Evolutionary conservation across 1,284 basidiomycete genomes (phyloP).

Genomic region (Cystobasidiaceae sp.): DNA sequence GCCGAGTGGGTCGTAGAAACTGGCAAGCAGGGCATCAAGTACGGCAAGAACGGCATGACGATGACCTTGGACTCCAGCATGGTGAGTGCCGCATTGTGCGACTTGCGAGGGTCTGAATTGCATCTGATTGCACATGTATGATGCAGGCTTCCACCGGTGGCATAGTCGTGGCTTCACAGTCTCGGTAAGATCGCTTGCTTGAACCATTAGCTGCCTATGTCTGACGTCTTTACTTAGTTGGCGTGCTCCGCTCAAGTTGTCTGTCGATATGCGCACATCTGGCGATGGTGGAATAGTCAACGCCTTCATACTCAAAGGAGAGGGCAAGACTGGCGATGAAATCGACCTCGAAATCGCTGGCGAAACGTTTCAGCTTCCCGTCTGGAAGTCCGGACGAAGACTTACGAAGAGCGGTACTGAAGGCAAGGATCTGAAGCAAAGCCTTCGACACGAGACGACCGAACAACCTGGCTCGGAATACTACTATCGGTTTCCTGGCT

Average conservation of each 20-base stretch:
- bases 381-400: constrained; percentile 5
- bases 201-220: no score
- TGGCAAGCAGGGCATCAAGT: not conserved
- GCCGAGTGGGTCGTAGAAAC: not conserved
- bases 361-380: constrained; percentile 6
- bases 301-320: constrained; percentile 22
- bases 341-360: constrained; percentile 16
- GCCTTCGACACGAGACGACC: constrained; percentile 1
- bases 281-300: constrained; percentile 14
- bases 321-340: constrained; percentile 16
- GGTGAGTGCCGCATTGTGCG: no score
- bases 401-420: constrained; percentile 6
- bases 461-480: constrained; percentile 5
- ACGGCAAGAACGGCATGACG: constrained; percentile 10
- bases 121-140: not conserved
- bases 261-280: constrained; percentile 9
- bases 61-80: not conserved
- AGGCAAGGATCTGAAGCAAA: constrained; percentile 7
- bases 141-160: constrained; percentile 6
- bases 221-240: not conserved
- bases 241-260: constrained; percentile 3
- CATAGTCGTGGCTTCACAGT: constrained; percentile 1
- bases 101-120: no score
- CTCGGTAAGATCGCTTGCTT: not conserved
- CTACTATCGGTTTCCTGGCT: constrained; percentile 7